Conservation (phyloP, 2,329 filamentous ascomycete genomes). For the Trichophyton equinum region DNA sequence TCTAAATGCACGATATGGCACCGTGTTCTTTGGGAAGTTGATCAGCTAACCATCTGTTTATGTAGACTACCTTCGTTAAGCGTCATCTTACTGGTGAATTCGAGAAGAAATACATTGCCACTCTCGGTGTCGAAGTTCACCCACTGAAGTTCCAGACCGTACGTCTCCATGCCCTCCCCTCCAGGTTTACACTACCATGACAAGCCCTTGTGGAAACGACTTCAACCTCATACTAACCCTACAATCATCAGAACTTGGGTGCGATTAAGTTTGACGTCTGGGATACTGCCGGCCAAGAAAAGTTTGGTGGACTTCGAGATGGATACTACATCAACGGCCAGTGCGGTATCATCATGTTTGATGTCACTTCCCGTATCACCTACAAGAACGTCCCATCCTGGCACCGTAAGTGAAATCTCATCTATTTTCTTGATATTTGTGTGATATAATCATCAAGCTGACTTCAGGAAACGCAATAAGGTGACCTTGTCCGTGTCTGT, state of each 20-base stretch:
- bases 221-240: background rate
- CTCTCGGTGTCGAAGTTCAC: constrained; percentile 98
- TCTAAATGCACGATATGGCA: no score
- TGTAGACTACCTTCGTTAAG: constrained; percentile 98
- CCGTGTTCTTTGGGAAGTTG: no score
- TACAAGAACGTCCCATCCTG: constrained; percentile 99
- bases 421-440: no score
- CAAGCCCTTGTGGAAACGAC: background rate
- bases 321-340: constrained; percentile 99
- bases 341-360: constrained; percentile 97
- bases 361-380: constrained; percentile 95
- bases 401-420: constrained; percentile 57
- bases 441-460: background rate
- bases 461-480: constrained; percentile 34
- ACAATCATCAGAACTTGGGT: constrained; percentile 60
- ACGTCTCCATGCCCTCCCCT: constrained; percentile 37
- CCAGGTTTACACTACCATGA: background rate
- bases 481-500: constrained; percentile 93
- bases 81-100: constrained; percentile 99
- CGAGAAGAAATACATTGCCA: constrained; percentile 99
- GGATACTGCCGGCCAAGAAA: constrained; percentile 96
- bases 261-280: constrained; percentile 98
- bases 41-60: background rate
- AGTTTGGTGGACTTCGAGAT: constrained; percentile 95
- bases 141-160: constrained; percentile 96